Evolutionary conservation across 2,329 filamentous ascomycete species (phyloP).

Genomic region (Chrysosporium queenslandicum): DNA sequence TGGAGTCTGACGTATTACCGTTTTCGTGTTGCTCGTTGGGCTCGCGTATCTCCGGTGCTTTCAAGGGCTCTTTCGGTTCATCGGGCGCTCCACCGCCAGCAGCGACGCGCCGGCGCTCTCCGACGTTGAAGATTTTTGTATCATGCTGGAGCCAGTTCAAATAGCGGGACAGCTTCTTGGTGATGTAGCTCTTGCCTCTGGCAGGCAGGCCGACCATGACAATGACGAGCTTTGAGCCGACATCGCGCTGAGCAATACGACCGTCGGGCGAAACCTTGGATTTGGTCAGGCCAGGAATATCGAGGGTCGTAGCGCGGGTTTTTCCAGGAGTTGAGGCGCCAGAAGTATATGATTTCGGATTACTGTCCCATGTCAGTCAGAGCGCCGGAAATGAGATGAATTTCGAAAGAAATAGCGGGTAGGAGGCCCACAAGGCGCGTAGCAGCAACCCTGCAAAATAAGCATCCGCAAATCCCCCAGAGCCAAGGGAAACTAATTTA

Average conservation of each 20-base stretch:
- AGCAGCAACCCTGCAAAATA: neutral
- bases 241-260: slow-evolving; percentile 83
- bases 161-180: slow-evolving; percentile 93
- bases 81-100: slow-evolving; percentile 38
- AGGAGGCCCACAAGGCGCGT: too few relatives aligned
- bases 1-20: neutral
- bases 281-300: slow-evolving; percentile 91
- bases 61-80: neutral
- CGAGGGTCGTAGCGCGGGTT: slow-evolving; percentile 82
- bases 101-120: slow-evolving; percentile 73
- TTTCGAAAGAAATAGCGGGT: neutral
- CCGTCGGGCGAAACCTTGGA: slow-evolving; percentile 94
- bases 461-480: neutral
- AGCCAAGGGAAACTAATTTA: neutral
- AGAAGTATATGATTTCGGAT: slow-evolving; percentile 50
- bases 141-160: slow-evolving; percentile 96
- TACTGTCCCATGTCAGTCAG: slow-evolving; percentile 7
- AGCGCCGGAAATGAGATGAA: neutral
- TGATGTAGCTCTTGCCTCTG: slow-evolving; percentile 95
- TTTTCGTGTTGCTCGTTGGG: neutral
- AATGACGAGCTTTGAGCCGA: slow-evolving; percentile 92
- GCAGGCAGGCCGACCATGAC: slow-evolving; percentile 97
- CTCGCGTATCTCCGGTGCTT: neutral
- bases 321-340: slow-evolving; percentile 67
- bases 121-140: slow-evolving; percentile 93